phyloP scores from a whole-genome alignment of 768 basidiomycete genomes.

The Lentinula boryana region DNA sequence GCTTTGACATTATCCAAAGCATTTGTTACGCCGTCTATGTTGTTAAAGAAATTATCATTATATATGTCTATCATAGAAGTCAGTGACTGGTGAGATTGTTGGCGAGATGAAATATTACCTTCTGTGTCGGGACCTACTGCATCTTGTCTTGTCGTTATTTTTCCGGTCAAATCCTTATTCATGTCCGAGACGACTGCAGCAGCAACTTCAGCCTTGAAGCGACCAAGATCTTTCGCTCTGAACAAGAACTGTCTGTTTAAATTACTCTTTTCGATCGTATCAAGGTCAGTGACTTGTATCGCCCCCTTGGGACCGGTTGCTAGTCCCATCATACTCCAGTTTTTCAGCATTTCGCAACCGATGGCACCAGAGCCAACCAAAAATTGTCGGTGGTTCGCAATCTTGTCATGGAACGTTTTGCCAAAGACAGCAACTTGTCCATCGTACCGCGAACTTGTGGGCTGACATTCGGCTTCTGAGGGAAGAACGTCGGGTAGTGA shows the following conservation, averaged over 20 bases:
- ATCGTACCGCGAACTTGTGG: constrained; percentile 82
- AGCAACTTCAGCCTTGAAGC: constrained; percentile 96
- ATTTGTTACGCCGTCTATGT: constrained; percentile 92
- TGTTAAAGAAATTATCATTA: constrained; percentile 80
- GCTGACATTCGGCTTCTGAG: constrained; percentile 78
- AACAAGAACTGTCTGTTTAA: constrained; percentile 98
- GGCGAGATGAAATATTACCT: constrained; percentile 44
- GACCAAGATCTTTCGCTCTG: constrained; percentile 90
- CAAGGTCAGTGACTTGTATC: constrained; percentile 93
- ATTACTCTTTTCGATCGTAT: constrained; percentile 99
- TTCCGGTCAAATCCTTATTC: constrained; percentile 86
- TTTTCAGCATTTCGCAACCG: constrained; percentile 99
- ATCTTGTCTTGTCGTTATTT: constrained; percentile 86
- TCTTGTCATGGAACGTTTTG: constrained; percentile 85
- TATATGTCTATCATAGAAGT: constrained; percentile 60
- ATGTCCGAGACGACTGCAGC: constrained; percentile 88
- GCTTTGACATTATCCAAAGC: constrained; percentile 96
- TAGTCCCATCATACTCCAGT: constrained; percentile 99
- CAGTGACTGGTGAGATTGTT: constrained; percentile 1
- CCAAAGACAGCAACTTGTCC: constrained; percentile 96
- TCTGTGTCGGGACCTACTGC: constrained; percentile 91
- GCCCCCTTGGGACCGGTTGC: constrained; percentile 71
- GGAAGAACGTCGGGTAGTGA: constrained; percentile 77
- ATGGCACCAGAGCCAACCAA: constrained; percentile 98
- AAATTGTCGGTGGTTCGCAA: constrained; percentile 88